Evolutionary conservation across 106 monocot species (phyloP).

Genomic region (Cymbidium sinense): DNA sequence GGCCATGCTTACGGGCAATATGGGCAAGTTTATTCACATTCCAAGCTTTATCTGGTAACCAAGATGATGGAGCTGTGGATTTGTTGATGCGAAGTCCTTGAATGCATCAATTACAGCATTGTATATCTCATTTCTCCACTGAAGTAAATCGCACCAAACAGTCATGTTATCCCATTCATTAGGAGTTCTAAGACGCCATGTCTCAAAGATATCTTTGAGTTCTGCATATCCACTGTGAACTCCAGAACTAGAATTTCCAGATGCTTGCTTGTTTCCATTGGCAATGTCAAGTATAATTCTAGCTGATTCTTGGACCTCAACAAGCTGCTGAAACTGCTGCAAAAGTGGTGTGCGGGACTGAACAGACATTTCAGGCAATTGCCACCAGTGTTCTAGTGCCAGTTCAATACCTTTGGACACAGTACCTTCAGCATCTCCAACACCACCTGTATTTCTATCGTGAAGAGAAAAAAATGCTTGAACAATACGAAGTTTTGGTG

Average conservation of each 20-base stretch:
- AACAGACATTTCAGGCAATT: constrained; percentile 90
- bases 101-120: constrained; percentile 96
- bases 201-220: constrained; percentile 97
- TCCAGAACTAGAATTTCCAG: constrained; percentile 64
- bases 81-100: constrained; percentile 89
- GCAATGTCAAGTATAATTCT: constrained; percentile 81
- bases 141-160: constrained; percentile 96
- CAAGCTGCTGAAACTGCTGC: constrained; percentile 96
- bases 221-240: constrained; percentile 70
- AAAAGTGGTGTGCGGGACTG: constrained; percentile 75
- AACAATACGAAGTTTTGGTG: constrained; percentile 71
- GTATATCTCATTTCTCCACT: constrained; percentile 99
- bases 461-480: constrained; percentile 80
- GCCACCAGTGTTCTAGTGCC: constrained; percentile 98
- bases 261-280: constrained; percentile 82
- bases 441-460: constrained; percentile 72
- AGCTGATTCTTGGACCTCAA: constrained; percentile 94
- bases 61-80: constrained; percentile 88
- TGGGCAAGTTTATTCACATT: constrained; percentile 98
- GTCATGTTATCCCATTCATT: constrained; percentile 98
- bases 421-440: constrained; percentile 80
- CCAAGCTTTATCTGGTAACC: constrained; percentile 98
- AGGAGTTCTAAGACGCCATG: constrained; percentile 96
- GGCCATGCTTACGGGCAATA: constrained; percentile 91
- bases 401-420: constrained; percentile 91